Base-by-base conservation (phyloP, 441 rosid genomes). In the Theobroma grandiflorum region DNA sequence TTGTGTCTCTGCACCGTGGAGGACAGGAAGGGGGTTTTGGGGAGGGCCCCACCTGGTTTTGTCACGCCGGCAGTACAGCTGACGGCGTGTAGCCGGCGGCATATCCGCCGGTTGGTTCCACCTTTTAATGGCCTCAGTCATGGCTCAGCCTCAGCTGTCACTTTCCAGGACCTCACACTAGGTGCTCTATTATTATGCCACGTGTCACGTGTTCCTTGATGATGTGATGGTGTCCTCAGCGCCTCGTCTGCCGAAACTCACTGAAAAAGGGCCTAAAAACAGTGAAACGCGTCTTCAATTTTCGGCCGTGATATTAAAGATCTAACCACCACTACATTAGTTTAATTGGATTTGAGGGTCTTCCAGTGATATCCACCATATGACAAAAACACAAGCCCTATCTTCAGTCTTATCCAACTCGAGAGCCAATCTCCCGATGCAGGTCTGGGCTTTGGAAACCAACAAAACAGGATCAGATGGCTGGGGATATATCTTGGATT, bases 401-500 rank as follows among this genome's bases (percentile, higher is more conserved):
- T 31, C 38, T 12, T 58, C 26, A 50, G 22, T 45, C 38, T 47
- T 45, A 15, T 15, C 38, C 22, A 49, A 31, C 18, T 55, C 22
- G 31, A 11, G 74, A 18, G 58, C 49, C 38, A 31, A 49, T 49
- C 74, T 49, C 40, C 38, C 3, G 1, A 3, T 12, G 57, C 74
- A 49, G 49, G 74, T 26, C 6, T n/a, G 42, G 9, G 75, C 74
- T 3, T 65, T 57, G 73, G 82, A 37, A 74, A 74, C 38, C 64
- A 35, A 78, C 79, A 33, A 78, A 59, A 74, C 45, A 33, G 20
- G 6, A 83, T 78, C 85, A 6, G 31, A 82, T 71, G 83, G 83
- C 59, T 69, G 61, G 84, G 87, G 83, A 78, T 78, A 40, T 26
- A 16, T 66, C 57, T 69, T 20, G 66, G 72, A 16, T 11, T 47